These are phyloP conservation scores for Coniochaeta hoffmannii DNA, from an alignment of 2,329 filamentous ascomycete genomes.

Conservation along the genomic window DNA sequence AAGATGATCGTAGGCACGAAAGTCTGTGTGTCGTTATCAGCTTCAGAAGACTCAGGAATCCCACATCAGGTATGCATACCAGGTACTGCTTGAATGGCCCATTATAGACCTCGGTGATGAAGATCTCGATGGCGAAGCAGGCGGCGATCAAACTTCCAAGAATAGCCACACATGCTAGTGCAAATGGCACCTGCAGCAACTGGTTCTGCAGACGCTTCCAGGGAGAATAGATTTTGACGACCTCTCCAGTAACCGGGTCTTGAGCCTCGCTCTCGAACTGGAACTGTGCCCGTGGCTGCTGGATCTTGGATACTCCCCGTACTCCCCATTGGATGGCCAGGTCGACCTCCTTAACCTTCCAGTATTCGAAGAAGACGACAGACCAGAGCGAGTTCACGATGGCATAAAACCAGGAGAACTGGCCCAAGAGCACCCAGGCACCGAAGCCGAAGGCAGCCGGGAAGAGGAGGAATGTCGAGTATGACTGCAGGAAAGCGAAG, in stretches of 20 bases:
- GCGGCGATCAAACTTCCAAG: slow-evolving; percentile 77
- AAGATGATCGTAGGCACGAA: slow-evolving; percentile 86
- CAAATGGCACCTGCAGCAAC: slow-evolving; percentile 78
- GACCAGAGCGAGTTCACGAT: slow-evolving; percentile 77
- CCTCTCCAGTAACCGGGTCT: slow-evolving; percentile 78
- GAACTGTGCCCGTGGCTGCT: slow-evolving; percentile 71
- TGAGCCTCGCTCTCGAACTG: slow-evolving; percentile 67
- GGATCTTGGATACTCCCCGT: slow-evolving; percentile 73
- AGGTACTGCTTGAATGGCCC: slow-evolving; percentile 82
- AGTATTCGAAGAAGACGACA: slow-evolving; percentile 86
- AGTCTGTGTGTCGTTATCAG: slow-evolving; percentile 38
- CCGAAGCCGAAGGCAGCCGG: slow-evolving; percentile 71
- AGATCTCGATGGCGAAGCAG: slow-evolving; percentile 90
- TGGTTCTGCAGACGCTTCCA: slow-evolving; percentile 70
- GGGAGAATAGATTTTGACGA: slow-evolving; percentile 66
- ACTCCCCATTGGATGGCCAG: slow-evolving; percentile 85
- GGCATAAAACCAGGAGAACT: slow-evolving; percentile 77
- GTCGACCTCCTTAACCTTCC: slow-evolving; percentile 89
- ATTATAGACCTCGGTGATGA: slow-evolving; percentile 88
- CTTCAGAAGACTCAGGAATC: too few species aligned
- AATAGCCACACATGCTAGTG: slow-evolving; percentile 60
- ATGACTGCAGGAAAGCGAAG: slow-evolving; percentile 88
- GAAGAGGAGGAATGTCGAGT: slow-evolving; percentile 79
- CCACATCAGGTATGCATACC: slow-evolving; percentile 38
- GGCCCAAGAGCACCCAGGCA: slow-evolving; percentile 75